phyloP scores from a whole-genome alignment of 2,329 filamentous ascomycete species.

The Aspergillus persii region DNA sequence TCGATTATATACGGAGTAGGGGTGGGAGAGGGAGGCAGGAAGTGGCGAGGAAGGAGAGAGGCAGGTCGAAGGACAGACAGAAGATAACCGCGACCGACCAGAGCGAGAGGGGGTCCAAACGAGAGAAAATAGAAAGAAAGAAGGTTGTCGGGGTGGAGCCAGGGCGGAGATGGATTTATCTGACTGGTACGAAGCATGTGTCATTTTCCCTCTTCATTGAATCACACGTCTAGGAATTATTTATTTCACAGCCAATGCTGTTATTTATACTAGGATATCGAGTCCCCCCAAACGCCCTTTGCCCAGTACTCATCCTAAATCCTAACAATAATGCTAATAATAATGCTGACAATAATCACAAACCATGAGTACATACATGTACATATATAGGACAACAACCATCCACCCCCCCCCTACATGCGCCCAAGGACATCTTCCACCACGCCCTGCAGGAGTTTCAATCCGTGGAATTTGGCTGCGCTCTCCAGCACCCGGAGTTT shows the following conservation, averaged over 20 bases:
- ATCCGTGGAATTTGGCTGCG: constrained; percentile 74
- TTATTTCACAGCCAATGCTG: neutral
- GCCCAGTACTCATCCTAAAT: neutral
- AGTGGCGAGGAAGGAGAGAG: neutral
- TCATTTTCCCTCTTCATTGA: too few relatives aligned
- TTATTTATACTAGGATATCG: neutral
- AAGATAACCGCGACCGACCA: neutral
- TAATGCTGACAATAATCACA: constrained; percentile 3
- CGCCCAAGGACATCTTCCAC: constrained; percentile 61
- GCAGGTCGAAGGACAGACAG: neutral
- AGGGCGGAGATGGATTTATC: neutral
- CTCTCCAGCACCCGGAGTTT: constrained; percentile 67
- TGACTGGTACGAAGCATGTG: too few relatives aligned
- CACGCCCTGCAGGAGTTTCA: constrained; percentile 77
- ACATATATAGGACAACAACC: constrained; percentile 3
- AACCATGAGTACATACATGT: constrained; percentile 9
- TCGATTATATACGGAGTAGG: neutral
- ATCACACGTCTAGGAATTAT: too few relatives aligned
- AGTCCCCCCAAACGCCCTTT: neutral
- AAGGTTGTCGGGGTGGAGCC: neutral
- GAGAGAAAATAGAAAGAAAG: neutral
- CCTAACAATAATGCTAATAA: neutral
- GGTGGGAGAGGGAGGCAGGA: neutral
- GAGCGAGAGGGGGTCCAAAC: neutral
- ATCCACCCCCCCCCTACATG: constrained; percentile 26